Percentiles rank a stretch among this genome's conserved stretches.
phyloP scores from a whole-genome alignment of 2,329 filamentous ascomycete genomes.

The Sphaceloma murrayae region DNA sequence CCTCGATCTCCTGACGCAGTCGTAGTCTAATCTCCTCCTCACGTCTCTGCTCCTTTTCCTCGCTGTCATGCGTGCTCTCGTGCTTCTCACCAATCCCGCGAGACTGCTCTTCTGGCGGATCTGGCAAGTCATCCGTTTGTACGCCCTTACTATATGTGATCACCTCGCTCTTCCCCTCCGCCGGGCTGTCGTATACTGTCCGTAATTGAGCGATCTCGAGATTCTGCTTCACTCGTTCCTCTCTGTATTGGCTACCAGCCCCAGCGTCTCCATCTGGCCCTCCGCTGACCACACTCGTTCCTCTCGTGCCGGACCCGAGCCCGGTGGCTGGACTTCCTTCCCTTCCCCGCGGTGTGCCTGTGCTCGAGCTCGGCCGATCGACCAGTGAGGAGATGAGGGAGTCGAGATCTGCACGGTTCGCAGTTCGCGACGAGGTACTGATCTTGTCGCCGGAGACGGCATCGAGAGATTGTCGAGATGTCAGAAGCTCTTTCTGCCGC shows the following conservation, averaged over 20 bases:
- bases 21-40: conserved; percentile 85
- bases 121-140: conserved; percentile 75
- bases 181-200: conserved; percentile 71
- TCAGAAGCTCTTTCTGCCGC: conserved; percentile 64
- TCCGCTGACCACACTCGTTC: conserved; percentile 15
- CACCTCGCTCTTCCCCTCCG: conserved; percentile 57
- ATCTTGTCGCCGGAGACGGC: conserved; percentile 16
- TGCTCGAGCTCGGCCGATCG: conserved; percentile 48
- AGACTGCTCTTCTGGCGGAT: conserved; percentile 43
- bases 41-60: conserved; percentile 63
- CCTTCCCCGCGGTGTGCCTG: conserved; percentile 20
- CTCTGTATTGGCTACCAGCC: not conserved
- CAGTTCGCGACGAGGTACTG: conserved; percentile 57
- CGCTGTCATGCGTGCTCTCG: conserved; percentile 43
- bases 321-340: conserved; percentile 4
- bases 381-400: conserved; percentile 75
- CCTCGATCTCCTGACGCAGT: conserved; percentile 80
- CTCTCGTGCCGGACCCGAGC: conserved; percentile 20
- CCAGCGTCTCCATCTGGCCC: conserved; percentile 23
- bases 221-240: conserved; percentile 30
- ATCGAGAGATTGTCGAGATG: conserved; percentile 46
- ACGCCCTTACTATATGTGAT: conserved; percentile 97
- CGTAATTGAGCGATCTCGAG: conserved; percentile 64
- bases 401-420: conserved; percentile 69
- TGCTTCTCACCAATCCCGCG: conserved; percentile 43